Evolutionary conservation across 1,284 basidiomycete genomes (phyloP).

Genomic region (Tremellales sp.): DNA sequence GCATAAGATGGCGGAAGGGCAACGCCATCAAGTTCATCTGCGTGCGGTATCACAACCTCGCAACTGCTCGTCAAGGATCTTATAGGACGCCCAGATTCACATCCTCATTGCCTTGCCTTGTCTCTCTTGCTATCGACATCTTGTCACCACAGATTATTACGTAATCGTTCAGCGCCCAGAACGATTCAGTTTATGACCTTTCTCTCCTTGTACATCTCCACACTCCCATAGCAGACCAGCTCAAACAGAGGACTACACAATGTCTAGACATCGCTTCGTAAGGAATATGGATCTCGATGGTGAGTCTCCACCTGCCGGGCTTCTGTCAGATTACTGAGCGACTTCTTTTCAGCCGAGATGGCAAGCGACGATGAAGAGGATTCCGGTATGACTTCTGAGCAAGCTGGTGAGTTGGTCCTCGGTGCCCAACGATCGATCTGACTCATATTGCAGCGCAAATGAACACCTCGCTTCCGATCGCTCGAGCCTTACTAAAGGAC

Average conservation of each 20-base stretch:
- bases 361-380: constrained; percentile 45
- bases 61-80: neutral
- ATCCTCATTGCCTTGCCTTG: neutral
- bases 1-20: too few species aligned
- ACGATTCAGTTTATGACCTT: neutral
- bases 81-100: too few species aligned
- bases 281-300: constrained; percentile 85
- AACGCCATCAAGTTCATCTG: too few species aligned
- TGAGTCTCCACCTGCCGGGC: constrained; percentile 40
- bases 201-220: neutral
- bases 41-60: too few species aligned
- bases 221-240: neutral
- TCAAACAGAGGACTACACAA: too few species aligned
- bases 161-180: too few species aligned
- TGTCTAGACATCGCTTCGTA: constrained; percentile 85
- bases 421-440: neutral
- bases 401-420: constrained; percentile 50
- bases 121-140: neutral
- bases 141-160: neutral
- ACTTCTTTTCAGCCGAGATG: constrained; percentile 47
- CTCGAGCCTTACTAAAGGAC: constrained; percentile 65
- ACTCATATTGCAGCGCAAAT: constrained; percentile 60
- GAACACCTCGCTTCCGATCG: constrained; percentile 63
- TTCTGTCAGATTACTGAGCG: constrained; percentile 9
- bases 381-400: constrained; percentile 36